Conservation (phyloP, 2,329 filamentous ascomycete species). For the Colletotrichum trifolii region DNA sequence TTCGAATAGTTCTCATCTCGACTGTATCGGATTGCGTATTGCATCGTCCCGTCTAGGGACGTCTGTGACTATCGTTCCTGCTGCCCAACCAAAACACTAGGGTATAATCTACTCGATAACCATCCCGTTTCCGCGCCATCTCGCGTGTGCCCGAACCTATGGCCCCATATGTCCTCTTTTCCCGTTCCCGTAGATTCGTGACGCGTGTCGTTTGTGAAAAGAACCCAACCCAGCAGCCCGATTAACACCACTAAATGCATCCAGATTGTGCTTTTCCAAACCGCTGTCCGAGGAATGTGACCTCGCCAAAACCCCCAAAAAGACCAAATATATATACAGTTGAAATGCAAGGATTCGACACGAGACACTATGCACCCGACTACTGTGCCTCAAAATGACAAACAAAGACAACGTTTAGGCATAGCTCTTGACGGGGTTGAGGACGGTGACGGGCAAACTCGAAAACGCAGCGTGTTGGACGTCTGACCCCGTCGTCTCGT, state of each 20-base stretch:
- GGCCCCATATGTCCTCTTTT: neutral
- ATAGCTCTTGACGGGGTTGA: constrained; percentile 52
- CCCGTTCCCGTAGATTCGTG: constrained; percentile 7
- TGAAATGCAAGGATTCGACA: neutral
- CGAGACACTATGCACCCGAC: neutral
- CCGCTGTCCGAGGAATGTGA: neutral
- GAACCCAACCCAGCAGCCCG: neutral
- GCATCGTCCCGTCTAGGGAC: constrained; percentile 1
- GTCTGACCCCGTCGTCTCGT: constrained; percentile 49
- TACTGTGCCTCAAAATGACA: neutral
- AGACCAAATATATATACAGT: constrained; percentile 16
- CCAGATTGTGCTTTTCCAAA: neutral
- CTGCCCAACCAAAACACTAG: constrained; percentile 30
- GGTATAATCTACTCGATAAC: constrained; percentile 28
- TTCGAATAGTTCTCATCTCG: neutral
- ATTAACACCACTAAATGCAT: constrained; percentile 27
- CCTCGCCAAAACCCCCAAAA: neutral
- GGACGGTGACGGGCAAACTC: constrained; percentile 45
- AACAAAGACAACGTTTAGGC: constrained; percentile 40
- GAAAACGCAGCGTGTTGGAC: constrained; percentile 59
- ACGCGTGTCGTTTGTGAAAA: neutral
- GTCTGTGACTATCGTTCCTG: neutral
- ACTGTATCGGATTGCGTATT: neutral
- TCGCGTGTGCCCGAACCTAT: neutral
- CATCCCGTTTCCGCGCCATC: constrained; percentile 3